Percentiles rank a stretch among this genome's conserved stretches.
Evolutionary conservation across 1,139 yeast genomes (phyloP).

Genomic region (Pichia sp.): DNA sequence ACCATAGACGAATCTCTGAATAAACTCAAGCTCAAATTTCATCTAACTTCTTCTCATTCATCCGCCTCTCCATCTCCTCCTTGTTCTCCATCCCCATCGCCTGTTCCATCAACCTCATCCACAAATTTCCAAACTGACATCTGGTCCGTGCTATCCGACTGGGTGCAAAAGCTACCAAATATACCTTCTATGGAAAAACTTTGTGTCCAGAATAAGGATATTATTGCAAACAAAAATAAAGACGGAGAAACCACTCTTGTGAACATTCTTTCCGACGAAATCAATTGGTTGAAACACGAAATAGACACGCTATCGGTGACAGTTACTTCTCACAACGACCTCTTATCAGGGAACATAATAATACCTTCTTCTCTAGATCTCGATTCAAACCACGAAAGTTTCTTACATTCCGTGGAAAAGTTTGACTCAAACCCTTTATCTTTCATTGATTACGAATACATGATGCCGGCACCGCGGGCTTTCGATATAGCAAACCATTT

Average conservation of each 20-base stretch:
- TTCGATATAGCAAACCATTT: constrained; percentile 84
- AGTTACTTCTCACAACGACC: constrained; percentile 69
- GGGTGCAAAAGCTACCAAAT: constrained; percentile 61
- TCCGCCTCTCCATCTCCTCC: not conserved
- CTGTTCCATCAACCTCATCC: not conserved
- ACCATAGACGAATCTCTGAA: constrained; percentile 51
- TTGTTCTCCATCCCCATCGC: not conserved
- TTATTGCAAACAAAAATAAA: constrained; percentile 18
- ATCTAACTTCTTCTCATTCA: constrained; percentile 17
- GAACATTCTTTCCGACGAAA: constrained; percentile 40
- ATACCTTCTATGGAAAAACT: constrained; percentile 42
- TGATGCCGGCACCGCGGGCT: constrained; percentile 76
- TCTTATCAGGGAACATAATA: constrained; percentile 68
- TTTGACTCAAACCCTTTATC: constrained; percentile 28
- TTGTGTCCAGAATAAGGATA: constrained; percentile 37
- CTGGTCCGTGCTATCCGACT: constrained; percentile 58
- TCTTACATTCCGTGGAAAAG: not conserved
- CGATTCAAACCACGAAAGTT: not conserved
- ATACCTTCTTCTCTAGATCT: constrained; percentile 38
- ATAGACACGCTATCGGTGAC: constrained; percentile 46
- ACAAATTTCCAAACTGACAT: constrained; percentile 34
- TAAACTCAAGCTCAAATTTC: constrained; percentile 38
- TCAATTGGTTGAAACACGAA: constrained; percentile 49
- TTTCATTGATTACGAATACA: constrained; percentile 78
- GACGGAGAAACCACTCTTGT: constrained; percentile 1